Percentiles rank a stretch among this genome's conserved stretches.
Evolutionary conservation across 176 grass and related monocot species (phyloP).

Genomic region (Avena insularis): DNA sequence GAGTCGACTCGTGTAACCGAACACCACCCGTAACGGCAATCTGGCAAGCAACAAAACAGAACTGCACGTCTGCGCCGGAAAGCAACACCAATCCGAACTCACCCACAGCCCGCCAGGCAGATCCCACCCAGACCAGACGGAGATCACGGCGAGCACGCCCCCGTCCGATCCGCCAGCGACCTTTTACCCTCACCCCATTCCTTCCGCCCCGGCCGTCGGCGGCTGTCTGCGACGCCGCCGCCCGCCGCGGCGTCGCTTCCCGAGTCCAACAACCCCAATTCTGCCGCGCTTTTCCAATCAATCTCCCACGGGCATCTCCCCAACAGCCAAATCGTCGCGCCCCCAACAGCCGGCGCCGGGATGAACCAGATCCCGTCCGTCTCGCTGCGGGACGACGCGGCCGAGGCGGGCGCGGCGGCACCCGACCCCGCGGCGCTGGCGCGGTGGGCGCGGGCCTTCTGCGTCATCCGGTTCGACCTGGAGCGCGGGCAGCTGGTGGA

Average conservation of each 20-base stretch:
- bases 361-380: constrained; percentile 84
- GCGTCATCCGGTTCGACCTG: constrained; percentile 94
- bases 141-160: constrained; percentile 30
- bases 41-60: constrained; percentile 5
- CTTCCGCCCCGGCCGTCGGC: constrained; percentile 1
- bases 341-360: not conserved
- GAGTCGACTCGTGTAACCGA: not conserved
- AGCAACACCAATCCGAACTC: constrained; percentile 16
- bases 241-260: constrained; percentile 24
- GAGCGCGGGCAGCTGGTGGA: constrained; percentile 92
- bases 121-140: constrained; percentile 7
- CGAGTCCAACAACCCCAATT: constrained; percentile 30
- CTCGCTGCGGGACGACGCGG: constrained; percentile 49
- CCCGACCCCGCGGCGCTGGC: constrained; percentile 63
- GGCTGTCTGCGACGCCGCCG: constrained; percentile 31
- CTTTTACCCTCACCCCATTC: not conserved
- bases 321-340: not conserved
- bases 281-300: not conserved
- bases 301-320: not conserved
- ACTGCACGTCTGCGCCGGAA: constrained; percentile 12
- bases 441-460: constrained; percentile 84
- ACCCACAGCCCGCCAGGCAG: constrained; percentile 11
- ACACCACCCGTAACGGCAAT: not conserved
- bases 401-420: not conserved
- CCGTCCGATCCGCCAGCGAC: constrained; percentile 51